Base-by-base conservation (phyloP, 2,329 filamentous ascomycete species). In the Microdochium trichocladiopsis region DNA sequence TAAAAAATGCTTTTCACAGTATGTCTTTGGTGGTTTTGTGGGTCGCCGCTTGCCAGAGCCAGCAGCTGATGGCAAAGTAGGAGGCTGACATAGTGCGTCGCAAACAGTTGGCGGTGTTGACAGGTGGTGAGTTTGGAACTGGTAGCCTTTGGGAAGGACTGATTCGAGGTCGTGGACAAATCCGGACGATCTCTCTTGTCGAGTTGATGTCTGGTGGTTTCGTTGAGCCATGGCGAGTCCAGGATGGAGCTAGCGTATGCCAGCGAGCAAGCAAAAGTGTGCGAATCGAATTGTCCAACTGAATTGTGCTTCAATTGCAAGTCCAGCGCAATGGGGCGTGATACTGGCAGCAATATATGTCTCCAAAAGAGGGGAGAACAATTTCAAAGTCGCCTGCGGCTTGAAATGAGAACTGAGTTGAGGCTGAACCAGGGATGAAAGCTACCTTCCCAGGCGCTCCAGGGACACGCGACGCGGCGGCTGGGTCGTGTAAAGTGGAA, bases 1-100 rank as follows among this genome's bases (percentile, higher is more conserved):
- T 6, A 84, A 71, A 57, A 84, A 95, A 66, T 99, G 94, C 48
- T 82, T 91, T 67, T 96, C 90, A 71, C 89, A 87, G 61, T 86
- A 93, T 0, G 94, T 99, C 58, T 59, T 63, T 22, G 66, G 50
- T 10, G 63, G 61, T 47, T 65, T 66, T 8, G 57, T 61, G 25
- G 62, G 56, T 22, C 63, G 62, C 41, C 41, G 41, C 41, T 45
- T 45, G 18, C 18, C 22, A 4, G 41, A 45, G 6, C 16, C 43
- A n/a, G 43, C 43, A 21, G 49, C 11, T 9, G 53, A 43, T 8
- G 57, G 56, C 21, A 85, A 83, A 4, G 89, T 88, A 3, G 89
- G 84, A 31, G 92, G 80, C 33, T 88, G 86, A 71, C 87, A 96
- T 45, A 99, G 81, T 16, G 93, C 80, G 9, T 84, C 79, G 56